Evolutionary conservation across 1,284 basidiomycete species (phyloP).

Genomic region (Golubevia pallescens): DNA sequence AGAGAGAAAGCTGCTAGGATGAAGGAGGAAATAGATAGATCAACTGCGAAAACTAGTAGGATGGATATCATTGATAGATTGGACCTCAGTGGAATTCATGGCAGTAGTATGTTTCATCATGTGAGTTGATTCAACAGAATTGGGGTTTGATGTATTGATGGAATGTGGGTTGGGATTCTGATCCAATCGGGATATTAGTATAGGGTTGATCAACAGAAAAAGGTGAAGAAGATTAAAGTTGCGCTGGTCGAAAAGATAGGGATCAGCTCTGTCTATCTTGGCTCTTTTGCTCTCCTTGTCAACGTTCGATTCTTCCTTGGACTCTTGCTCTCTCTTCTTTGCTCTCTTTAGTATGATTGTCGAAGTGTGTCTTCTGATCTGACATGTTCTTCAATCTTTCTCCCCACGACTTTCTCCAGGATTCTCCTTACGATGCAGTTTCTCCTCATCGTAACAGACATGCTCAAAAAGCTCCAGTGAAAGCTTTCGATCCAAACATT

Average conservation of each 20-base stretch:
- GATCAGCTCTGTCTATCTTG: no score
- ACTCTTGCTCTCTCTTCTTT: no score
- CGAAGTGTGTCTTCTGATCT: no score
- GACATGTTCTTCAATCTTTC: no score
- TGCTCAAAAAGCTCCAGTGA: constrained; percentile 40
- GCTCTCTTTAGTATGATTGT: no score
- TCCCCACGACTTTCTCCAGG: constrained; percentile 20
- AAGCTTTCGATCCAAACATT: constrained; percentile 52
- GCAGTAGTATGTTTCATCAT: constrained; percentile 21
- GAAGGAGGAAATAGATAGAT: constrained; percentile 30
- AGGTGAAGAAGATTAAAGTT: no score
- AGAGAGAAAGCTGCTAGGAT: constrained; percentile 33
- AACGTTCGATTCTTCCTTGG: no score
- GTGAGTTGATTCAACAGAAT: constrained; percentile 15
- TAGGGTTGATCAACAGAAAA: no score
- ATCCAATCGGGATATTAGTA: no score
- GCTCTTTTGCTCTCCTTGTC: no score
- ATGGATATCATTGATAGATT: constrained; percentile 62
- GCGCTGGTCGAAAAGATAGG: no score
- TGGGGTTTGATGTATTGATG: neutral
- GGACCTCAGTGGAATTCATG: constrained; percentile 51
- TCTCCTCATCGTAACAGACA: constrained; percentile 49
- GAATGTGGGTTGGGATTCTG: no score
- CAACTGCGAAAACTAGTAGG: constrained; percentile 23
- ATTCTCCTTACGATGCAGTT: constrained; percentile 61